Evolutionary conservation across 768 basidiomycete genomes (phyloP), one percentile per base, ranked within the genome.

Genomic region (Thelephora ganbajun): DNA sequence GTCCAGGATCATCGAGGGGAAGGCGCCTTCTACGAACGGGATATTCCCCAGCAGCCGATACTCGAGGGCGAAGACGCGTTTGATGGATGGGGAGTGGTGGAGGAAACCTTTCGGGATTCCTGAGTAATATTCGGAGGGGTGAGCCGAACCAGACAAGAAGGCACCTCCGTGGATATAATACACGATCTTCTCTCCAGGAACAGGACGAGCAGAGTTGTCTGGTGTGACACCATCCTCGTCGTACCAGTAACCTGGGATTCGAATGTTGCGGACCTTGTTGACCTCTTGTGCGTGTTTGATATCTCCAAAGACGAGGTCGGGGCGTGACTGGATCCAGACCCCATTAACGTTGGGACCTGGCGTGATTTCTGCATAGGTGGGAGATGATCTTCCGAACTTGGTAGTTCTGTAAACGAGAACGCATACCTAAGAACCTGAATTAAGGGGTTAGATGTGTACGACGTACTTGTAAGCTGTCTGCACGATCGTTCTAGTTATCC

Each of bases 1-100:
- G 56, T 91, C 86, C 12, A 90, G 63, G 0, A 91, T 67, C 16
- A 82, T 82, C 0, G 80, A 68, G 0, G 87, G 87, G 66, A 90
- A 90, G 6, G 83, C 73, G 51, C 79, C 68, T 23, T 57, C 51
- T 55, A 63, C 63, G 41, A 50, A 48, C 5, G 70, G 61, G 44
- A 64, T 58, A 11, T 62, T 58, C 5, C 74, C 63, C 35, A 77
- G 74, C 39, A 81, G 71, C 5, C 85, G 79, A 60, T 90, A 91
- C 61, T 88, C 87, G 43, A 85, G 54, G 11, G 73, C 71, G 55
- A 84, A 72, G 4, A 68, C 63, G 36, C 79, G 73, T 23, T 65
- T 59, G n/a, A 77, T 58, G 11, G 65, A 51, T 36, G 64, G 58
- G 35, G 66, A 62, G 34, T 73, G 64, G 50, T 74, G 56, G 19